A percentile compares a stretch with the other conserved stretches of the same genome.
phyloP scores from a whole-genome alignment of 2,329 filamentous ascomycete genomes.

The Neurospora sp. region DNA sequence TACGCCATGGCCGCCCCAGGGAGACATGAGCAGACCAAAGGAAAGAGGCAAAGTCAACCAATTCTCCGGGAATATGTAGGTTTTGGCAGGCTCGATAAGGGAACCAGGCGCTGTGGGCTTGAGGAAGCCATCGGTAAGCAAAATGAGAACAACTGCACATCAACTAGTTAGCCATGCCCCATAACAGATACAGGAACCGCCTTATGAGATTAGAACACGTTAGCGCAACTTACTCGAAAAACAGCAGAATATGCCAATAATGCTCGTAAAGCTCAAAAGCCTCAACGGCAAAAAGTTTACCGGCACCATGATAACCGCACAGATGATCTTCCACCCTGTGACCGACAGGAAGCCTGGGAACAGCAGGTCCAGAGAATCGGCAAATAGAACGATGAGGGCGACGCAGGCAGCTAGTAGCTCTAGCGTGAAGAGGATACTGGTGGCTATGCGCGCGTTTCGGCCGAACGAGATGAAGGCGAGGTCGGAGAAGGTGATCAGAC shows the following conservation, averaged over 20 bases:
- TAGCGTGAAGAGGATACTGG: slow-evolving; percentile 76
- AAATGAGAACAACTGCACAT: slow-evolving; percentile 62
- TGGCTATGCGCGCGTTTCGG: slow-evolving; percentile 66
- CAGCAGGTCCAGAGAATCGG: slow-evolving; percentile 73
- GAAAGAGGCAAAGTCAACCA: slow-evolving; percentile 82
- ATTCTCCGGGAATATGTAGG: slow-evolving; percentile 73
- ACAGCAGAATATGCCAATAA: slow-evolving; percentile 85
- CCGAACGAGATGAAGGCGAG: slow-evolving; percentile 88
- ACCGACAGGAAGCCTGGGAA: slow-evolving; percentile 58
- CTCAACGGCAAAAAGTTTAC: slow-evolving; percentile 78
- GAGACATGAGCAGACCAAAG: slow-evolving; percentile 80
- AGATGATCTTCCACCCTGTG: slow-evolving; percentile 75
- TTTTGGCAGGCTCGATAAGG: slow-evolving; percentile 66
- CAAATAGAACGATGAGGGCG: slow-evolving; percentile 84
- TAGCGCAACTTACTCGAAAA: slow-evolving; percentile 61
- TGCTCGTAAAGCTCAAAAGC: slow-evolving; percentile 78
- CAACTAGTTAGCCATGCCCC: slow-evolving; percentile 1
- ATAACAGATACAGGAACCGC: not conserved
- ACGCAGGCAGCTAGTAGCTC: slow-evolving; percentile 85
- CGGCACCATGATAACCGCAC: slow-evolving; percentile 66
- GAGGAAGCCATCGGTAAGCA: slow-evolving; percentile 76
- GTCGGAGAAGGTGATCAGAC: slow-evolving; percentile 88
- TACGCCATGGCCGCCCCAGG: slow-evolving; percentile 51
- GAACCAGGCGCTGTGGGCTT: slow-evolving; percentile 75
- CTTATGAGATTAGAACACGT: not conserved